Conservation (phyloP, 202 grass and related monocot species). For the Tripidium arundinaceum region DNA sequence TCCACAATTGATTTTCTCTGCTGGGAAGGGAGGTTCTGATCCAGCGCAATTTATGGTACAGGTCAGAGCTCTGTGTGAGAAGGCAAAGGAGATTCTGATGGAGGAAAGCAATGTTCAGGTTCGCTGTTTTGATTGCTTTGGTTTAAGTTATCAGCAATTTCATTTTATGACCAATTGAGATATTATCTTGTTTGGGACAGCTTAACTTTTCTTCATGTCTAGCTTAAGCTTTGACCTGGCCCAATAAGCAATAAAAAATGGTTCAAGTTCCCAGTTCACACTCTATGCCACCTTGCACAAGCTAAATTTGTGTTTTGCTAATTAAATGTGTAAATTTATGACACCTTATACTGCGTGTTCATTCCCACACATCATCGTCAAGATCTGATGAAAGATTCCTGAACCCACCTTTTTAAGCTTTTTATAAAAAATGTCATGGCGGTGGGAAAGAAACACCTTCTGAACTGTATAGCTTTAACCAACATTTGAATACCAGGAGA, state of each 20-base stretch:
- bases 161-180: not conserved
- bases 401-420: not conserved
- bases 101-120: slow-evolving; percentile 99
- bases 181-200: not conserved
- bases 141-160: not conserved
- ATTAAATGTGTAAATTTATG: not conserved
- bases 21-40: not conserved
- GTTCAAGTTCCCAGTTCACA: not conserved
- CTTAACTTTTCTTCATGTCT: not conserved
- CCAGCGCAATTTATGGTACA: slow-evolving; percentile 4
- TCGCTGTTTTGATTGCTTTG: not conserved
- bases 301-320: not conserved
- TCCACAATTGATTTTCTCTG: not conserved
- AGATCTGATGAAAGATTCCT: not conserved
- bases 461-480: not conserved
- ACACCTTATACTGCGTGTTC: not conserved
- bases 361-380: not conserved
- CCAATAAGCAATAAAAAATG: not conserved
- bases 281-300: not conserved
- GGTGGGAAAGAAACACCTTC: not conserved
- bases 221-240: not conserved
- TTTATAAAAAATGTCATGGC: not conserved
- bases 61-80: slow-evolving; percentile 89
- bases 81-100: slow-evolving; percentile 99
- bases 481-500: not conserved